Percentiles rank a stretch among this genome's conserved stretches.
These are phyloP conservation scores for Terana coerulea DNA, from an alignment of 768 basidiomycete genomes.

Conservation along the genomic window DNA sequence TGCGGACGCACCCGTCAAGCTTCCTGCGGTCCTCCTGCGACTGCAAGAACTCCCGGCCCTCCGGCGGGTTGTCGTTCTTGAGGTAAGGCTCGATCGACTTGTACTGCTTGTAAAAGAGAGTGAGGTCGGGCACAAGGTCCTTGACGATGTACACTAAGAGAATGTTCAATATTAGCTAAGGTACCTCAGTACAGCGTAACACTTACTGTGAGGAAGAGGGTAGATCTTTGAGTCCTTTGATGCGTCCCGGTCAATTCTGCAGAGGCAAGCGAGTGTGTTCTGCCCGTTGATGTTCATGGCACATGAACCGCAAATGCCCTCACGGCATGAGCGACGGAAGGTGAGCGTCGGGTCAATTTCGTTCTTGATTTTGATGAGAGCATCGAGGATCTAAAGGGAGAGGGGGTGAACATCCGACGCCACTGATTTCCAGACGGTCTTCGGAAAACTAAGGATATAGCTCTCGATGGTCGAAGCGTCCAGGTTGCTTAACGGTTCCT, in stretches of 20 bases:
- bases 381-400: constrained; percentile 73
- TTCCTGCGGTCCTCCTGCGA: constrained; percentile 90
- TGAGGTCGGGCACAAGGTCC: constrained; percentile 92
- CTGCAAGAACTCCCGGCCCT: constrained; percentile 82
- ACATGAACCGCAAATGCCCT: constrained; percentile 97
- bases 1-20: constrained; percentile 57
- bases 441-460: no score
- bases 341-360: constrained; percentile 96
- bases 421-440: no score
- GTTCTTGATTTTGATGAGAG: constrained; percentile 99
- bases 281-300: constrained; percentile 99
- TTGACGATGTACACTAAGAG: constrained; percentile 93
- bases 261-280: constrained; percentile 97
- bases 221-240: constrained; percentile 86
- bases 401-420: no score
- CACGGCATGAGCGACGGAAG: constrained; percentile 89
- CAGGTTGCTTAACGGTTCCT: no score
- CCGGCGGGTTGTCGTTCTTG: constrained; percentile 89
- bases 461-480: no score
- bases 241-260: constrained; percentile 81
- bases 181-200: no score
- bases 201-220: constrained; percentile 93
- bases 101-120: constrained; percentile 98
- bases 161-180: no score
- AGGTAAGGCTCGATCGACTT: constrained; percentile 98